These are phyloP conservation scores for Aspergillus melleus DNA, from an alignment of 2,329 filamentous ascomycete species.

Conservation along the genomic window DNA sequence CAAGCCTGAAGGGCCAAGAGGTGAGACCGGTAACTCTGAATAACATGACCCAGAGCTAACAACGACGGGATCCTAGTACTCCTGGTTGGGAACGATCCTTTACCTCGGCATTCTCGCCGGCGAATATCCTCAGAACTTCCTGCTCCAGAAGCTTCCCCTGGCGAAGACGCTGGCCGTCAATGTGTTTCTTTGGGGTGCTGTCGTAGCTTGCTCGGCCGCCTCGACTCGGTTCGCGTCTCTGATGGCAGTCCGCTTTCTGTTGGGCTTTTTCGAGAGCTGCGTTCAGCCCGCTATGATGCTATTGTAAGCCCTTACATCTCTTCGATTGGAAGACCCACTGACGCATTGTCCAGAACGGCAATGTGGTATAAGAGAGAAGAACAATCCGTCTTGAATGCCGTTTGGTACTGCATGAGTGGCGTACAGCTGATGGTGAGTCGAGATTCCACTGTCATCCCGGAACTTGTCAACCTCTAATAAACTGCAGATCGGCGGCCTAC, in stretches of 20 bases:
- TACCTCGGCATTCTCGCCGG: constrained; percentile 54
- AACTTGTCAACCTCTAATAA: too few relatives aligned
- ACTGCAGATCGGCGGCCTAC: constrained; percentile 60
- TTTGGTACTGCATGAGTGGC: constrained; percentile 74
- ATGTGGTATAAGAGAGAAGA: constrained; percentile 71
- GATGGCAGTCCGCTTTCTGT: constrained; percentile 12
- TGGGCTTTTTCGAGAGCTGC: constrained; percentile 11
- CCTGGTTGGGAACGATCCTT: constrained; percentile 50
- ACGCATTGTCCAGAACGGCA: constrained; percentile 39
- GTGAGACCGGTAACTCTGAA: constrained; percentile 26
- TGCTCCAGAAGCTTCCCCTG: constrained; percentile 50
- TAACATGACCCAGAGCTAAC: not conserved
- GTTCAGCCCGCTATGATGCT: constrained; percentile 41
- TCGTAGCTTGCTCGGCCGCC: constrained; percentile 49
- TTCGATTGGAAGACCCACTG: not conserved
- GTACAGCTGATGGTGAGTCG: constrained; percentile 54
- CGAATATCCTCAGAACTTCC: constrained; percentile 52
- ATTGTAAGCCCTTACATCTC: constrained; percentile 49
- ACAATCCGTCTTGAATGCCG: constrained; percentile 62
- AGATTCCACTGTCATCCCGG: not conserved
- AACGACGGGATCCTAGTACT: constrained; percentile 36
- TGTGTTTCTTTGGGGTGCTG: constrained; percentile 53
- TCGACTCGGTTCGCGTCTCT: constrained; percentile 41
- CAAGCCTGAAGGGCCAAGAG: constrained; percentile 43
- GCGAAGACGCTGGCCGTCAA: constrained; percentile 51